Evolutionary conservation across 1,284 basidiomycete species (phyloP), one percentile per base, ranked within the genome.

Genomic region (Puccinia hordei): DNA sequence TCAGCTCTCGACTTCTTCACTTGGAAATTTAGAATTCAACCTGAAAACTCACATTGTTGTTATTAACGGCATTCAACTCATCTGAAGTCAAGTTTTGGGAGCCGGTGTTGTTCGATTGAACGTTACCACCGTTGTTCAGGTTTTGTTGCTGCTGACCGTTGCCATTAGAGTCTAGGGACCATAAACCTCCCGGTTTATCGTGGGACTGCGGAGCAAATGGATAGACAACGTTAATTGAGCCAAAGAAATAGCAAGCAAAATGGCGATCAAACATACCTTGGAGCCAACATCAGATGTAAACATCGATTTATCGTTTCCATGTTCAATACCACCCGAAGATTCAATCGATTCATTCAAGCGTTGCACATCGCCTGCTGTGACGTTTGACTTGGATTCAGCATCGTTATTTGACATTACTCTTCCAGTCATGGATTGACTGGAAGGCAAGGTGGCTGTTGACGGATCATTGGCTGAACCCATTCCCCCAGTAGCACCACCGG

Each of bases 201-300:
- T 71, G 44, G 6, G 68, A 71, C 68, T 71, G 68, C 13, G 46
- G 17, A 71, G 68, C 61, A 51, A 33, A 51, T n/a, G n/a, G n/a
- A n/a, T 19, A 24, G 15, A 71, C 10, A 53, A 53, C n/a, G 49
- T 71, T 33, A 71, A n/a, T 53, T 24, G 49, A 24, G 30, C 15
- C n/a, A 10, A n/a, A 33, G 8, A 51, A 53, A 51, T 2, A 9
- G 10, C 24, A 35, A 53, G 22, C 49, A 30, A 33, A 9, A 22
- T 19, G 41, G 22, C 24, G 24, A 51, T 66, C 63, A 66, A 46
- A 66, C 68, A n/a, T 46, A 71, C 68, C 68, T 71, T 71, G 46
- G 68, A 19, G 19, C 46, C 27, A 53, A 27, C 68, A 22, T 71
- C 68, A 0, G 68, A 53, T 19, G 68, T 8, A 22, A 51, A 49